phyloP scores from a whole-genome alignment of 768 basidiomycete species.

The Naganishia randhawae region DNA sequence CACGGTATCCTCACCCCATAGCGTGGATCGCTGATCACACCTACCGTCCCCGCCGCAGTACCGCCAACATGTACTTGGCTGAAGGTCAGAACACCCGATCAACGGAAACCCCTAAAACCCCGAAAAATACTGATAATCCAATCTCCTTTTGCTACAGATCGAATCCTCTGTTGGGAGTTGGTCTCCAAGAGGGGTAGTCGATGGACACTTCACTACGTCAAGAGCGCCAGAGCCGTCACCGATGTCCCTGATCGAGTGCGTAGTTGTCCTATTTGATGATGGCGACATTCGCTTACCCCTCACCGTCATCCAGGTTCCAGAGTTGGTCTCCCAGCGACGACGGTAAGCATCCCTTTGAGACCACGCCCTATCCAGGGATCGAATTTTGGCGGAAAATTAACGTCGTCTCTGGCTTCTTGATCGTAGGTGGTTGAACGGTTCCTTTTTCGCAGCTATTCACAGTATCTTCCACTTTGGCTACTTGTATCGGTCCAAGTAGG shows the following conservation, averaged over 20 bases:
- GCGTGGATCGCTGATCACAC: no score
- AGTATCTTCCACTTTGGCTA: slow-evolving; percentile 89
- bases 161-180: slow-evolving; percentile 91
- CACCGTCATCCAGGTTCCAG: slow-evolving; percentile 62
- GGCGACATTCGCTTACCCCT: neutral
- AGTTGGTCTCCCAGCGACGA: slow-evolving; percentile 88
- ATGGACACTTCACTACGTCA: slow-evolving; percentile 95
- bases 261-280: slow-evolving; percentile 27
- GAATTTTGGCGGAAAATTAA: no score
- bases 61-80: slow-evolving; percentile 64
- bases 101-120: no score
- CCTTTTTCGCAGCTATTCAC: slow-evolving; percentile 96
- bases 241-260: slow-evolving; percentile 85
- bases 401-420: slow-evolving; percentile 50
- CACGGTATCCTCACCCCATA: neutral
- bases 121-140: neutral
- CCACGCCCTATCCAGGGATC: neutral
- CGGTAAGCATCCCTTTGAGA: slow-evolving; percentile 30
- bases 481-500: slow-evolving; percentile 75
- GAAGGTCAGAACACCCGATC: slow-evolving; percentile 57
- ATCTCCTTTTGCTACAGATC: slow-evolving; percentile 52
- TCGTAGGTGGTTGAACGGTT: slow-evolving; percentile 79
- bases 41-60: slow-evolving; percentile 24
- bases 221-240: slow-evolving; percentile 84
- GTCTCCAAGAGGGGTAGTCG: slow-evolving; percentile 86